These are phyloP conservation scores for Monosporascus ibericus DNA, from an alignment of 2,329 filamentous ascomycete species.

Conservation along the genomic window DNA sequence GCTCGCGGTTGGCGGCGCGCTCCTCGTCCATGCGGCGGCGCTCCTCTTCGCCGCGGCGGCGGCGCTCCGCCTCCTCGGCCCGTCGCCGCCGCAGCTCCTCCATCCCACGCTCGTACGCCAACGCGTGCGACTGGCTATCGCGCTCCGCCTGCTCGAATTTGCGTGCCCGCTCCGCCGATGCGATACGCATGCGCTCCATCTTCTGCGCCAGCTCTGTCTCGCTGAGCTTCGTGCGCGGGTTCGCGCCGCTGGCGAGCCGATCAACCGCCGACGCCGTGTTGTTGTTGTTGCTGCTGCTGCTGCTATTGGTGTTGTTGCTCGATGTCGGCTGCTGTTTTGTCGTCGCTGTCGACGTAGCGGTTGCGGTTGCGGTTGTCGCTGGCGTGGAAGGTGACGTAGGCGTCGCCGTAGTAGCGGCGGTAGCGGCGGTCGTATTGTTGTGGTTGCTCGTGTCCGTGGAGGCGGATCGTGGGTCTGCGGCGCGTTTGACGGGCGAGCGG, in stretches of 20 bases:
- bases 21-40: slow-evolving; percentile 50
- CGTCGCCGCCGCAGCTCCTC: slow-evolving; percentile 48
- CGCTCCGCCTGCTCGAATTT: slow-evolving; percentile 53
- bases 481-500: slow-evolving; percentile 11
- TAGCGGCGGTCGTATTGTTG: slow-evolving; percentile 3
- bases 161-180: slow-evolving; percentile 51
- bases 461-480: slow-evolving; percentile 1
- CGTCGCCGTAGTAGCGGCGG: slow-evolving; percentile 13
- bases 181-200: slow-evolving; percentile 55
- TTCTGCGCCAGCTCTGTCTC: slow-evolving; percentile 52
- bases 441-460: slow-evolving; percentile 1
- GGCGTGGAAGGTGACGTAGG: slow-evolving; percentile 7
- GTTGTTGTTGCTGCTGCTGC: slow-evolving; percentile 3
- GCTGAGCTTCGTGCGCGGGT: slow-evolving; percentile 55
- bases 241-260: slow-evolving; percentile 48
- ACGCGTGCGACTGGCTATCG: slow-evolving; percentile 50
- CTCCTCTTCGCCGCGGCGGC: slow-evolving; percentile 46
- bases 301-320: slow-evolving; percentile 3
- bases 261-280: slow-evolving; percentile 23
- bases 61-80: slow-evolving; percentile 46
- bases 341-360: slow-evolving; percentile 11
- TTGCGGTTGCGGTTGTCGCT: slow-evolving; percentile 3
- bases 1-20: slow-evolving; percentile 52
- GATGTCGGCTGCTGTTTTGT: slow-evolving; percentile 1
- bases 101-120: slow-evolving; percentile 48